phyloP scores from a whole-genome alignment of 495 filamentous ascomycete genomes.

The Neurospora sp. region DNA sequence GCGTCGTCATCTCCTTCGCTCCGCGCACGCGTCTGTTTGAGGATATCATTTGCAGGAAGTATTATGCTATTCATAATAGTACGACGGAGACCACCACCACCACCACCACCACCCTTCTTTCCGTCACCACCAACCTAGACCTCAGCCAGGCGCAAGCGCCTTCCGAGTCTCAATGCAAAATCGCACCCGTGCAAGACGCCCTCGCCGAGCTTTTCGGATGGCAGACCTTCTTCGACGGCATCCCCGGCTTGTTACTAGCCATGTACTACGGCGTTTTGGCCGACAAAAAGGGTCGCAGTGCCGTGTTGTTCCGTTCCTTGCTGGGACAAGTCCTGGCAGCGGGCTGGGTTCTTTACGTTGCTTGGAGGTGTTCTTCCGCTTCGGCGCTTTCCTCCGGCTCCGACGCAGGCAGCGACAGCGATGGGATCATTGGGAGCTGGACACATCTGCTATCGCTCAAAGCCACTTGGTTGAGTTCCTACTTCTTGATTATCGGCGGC shows the following conservation, averaged over 20 bases:
- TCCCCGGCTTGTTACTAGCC: background rate
- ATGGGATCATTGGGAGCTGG: background rate
- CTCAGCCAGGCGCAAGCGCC: background rate
- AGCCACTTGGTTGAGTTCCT: background rate
- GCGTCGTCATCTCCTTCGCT: background rate
- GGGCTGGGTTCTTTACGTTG: background rate
- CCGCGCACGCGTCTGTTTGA: background rate
- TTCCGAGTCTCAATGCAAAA: background rate
- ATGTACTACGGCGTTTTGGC: background rate
- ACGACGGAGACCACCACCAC: background rate
- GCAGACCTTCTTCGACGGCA: background rate
- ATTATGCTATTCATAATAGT: background rate
- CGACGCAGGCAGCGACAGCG: background rate
- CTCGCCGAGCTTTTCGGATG: background rate
- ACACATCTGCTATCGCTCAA: background rate
- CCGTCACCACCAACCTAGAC: background rate
- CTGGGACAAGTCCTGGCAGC: background rate
- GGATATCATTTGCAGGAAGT: background rate
- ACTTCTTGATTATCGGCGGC: background rate
- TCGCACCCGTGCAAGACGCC: background rate
- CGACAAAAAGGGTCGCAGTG: background rate
- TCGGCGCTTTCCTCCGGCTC: background rate
- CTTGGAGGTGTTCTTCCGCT: background rate
- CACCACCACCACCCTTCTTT: background rate
- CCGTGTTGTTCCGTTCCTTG: background rate